Percentiles rank a stretch among this genome's conserved stretches.
phyloP scores from a whole-genome alignment of 306 rosid genomes.

The Ormosia semicastrata region DNA sequence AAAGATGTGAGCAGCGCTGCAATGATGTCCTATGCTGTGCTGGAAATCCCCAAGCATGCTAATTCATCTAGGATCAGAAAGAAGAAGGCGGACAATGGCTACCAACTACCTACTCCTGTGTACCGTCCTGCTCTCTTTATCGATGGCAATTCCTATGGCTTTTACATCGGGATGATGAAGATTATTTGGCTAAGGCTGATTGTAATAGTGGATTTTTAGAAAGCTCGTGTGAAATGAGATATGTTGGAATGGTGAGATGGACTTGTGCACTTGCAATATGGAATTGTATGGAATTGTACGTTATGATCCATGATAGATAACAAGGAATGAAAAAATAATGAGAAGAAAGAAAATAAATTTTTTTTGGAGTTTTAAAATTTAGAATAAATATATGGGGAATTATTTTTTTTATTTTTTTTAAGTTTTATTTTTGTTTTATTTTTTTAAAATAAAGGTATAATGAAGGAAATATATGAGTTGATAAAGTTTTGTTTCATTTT shows the following conservation, averaged over 20 bases:
- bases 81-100: conserved; percentile 61
- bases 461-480: no score
- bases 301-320: no score
- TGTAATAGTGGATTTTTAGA: conserved; percentile 36
- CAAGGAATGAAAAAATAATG: no score
- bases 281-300: no score
- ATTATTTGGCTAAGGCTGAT: conserved; percentile 35
- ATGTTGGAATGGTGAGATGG: conserved; percentile 35
- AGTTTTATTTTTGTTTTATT: no score
- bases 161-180: conserved; percentile 6
- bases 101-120: conserved; percentile 19
- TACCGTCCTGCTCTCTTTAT: conserved; percentile 16
- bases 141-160: conserved; percentile 22
- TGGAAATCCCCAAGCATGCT: conserved; percentile 77
- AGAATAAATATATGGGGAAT: no score
- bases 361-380: no score
- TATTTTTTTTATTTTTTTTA: no score
- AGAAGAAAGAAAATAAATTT: no score
- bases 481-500: no score
- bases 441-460: no score
- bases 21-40: conserved; percentile 62
- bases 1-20: conserved; percentile 36
- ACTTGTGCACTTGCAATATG: conserved; percentile 39
- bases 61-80: conserved; percentile 82
- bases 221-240: conserved; percentile 36